phyloP scores from a whole-genome alignment of 352 stramenopile species.

The Peronospora farinosa region DNA sequence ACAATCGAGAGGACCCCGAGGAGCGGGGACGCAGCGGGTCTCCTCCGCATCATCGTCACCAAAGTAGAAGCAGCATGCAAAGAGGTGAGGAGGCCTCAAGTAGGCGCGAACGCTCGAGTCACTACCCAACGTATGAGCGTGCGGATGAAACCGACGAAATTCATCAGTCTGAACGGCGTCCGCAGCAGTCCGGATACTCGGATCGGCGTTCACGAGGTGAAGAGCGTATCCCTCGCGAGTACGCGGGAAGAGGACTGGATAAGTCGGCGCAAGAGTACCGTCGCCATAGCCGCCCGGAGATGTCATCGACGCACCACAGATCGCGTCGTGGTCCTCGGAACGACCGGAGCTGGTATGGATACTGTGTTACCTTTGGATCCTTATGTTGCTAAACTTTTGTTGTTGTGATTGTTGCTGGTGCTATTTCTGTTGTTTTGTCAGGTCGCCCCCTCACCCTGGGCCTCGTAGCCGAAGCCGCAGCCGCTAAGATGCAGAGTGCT shows the following conservation, averaged over 20 bases:
- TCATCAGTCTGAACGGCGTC: conserved; percentile 14
- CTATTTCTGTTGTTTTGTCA: conserved; percentile 5
- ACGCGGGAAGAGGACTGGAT: conserved; percentile 17
- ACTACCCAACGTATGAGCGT: conserved; percentile 17
- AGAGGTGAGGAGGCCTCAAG: conserved; percentile 19
- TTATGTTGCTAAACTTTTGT: conserved; percentile 7
- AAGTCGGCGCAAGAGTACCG: conserved; percentile 22
- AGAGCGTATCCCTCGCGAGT: conserved; percentile 21
- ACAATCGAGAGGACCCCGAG: conserved; percentile 22
- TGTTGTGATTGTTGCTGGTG: neutral
- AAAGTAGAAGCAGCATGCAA: conserved; percentile 23
- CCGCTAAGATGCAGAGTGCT: conserved; percentile 15
- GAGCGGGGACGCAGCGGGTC: conserved; percentile 24
- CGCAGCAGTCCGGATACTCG: conserved; percentile 11
- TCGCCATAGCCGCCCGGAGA: conserved; percentile 25
- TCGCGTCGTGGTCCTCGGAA: conserved; percentile 23
- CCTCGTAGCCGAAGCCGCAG: conserved; percentile 30
- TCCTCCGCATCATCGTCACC: conserved; percentile 16
- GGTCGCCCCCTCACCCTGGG: conserved; percentile 23
- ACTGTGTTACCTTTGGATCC: neutral
- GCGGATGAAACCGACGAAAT: conserved; percentile 18
- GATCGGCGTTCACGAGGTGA: conserved; percentile 18
- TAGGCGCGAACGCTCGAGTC: conserved; percentile 19
- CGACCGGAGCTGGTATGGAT: conserved; percentile 28
- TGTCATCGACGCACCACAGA: conserved; percentile 20